Evolutionary conservation across 2,329 filamentous ascomycete genomes (phyloP), one percentile per base, ranked within the genome.

Genomic region (Fusarium torulosum): DNA sequence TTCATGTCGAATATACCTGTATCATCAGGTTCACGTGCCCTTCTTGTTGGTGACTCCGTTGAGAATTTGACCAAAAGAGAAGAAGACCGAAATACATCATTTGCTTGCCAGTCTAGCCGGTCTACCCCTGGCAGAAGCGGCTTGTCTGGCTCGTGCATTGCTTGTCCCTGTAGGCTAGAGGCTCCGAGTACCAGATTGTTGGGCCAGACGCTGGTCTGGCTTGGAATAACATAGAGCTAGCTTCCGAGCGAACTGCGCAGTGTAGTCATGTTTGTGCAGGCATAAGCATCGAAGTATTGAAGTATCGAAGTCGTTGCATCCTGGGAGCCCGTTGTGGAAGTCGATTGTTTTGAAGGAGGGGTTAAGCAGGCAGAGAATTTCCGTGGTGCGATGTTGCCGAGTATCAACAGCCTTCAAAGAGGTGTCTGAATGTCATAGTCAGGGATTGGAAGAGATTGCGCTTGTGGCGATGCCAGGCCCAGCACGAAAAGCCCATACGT

Each of bases 71-170:
- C 29, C 6, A 33, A 33, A 33, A 14, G 29, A 33, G 29, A 33
- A 33, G 13, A 33, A 15, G 29, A 33, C 29, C 35, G 35, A 37
- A n/a, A 37, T 37, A 37, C n/a, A 37, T 37, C 35, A 37, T 37
- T 37, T 37, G 17, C n/a, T 37, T 37, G 5, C 35, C 35, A 37
- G 35, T 37, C 35, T 37, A 37, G 29, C 29, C 33, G 55, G 37
- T 61, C 47, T 54, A 19, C 25, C 45, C 58, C 54, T 54, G 50
- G 54, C 20, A 44, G 15, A 54, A 43, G 38, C 9, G 35, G 35
- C 35, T 37, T 35, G 33, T 17, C 33, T 71, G 67, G 64, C 53
- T 54, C 63, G 63, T 72, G 52, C 68, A 47, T 49, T 56, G 29
- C 45, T 60, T 55, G 55, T 49, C 56, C 47, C 43, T 42, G 46